Evolutionary conservation across 2,329 filamentous ascomycete genomes (phyloP), one percentile per base, ranked within the genome.

Genomic region (Ramularia endophylla): DNA sequence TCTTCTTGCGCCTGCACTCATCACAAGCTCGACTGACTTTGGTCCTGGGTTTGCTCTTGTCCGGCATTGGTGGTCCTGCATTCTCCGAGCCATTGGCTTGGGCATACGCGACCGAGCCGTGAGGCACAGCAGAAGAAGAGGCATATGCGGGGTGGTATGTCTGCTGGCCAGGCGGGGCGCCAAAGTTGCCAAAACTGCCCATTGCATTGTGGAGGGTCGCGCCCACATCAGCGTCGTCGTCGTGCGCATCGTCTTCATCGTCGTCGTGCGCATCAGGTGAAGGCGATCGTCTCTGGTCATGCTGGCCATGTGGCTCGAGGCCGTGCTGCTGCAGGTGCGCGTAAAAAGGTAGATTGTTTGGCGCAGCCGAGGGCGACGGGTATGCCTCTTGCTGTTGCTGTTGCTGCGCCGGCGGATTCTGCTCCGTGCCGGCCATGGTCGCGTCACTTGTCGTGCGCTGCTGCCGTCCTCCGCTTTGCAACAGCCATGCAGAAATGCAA

Each of bases 1-100:
- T 87, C 73, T 78, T 94, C 65, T 94, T 94, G 41, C 87, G 77
- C 31, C 88, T 76, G 60, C 87, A 94, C 60, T 94, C 87, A 59
- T 95, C 87, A 56, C 87, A 95, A 2, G 87, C 88, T 27, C 87
- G 77, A 8, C 87, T 94, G 5, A 92, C 87, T 63, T 94, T 94
- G 5, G 83, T 85, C 44, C 87, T 36, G 12, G 35, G 31, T n/a
- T 39, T 36, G 30, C 45, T 43, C 17, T 35, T 36, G 2, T 34
- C 44, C 8, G 20, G 20, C 1, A 41, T 43, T 22, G 50, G 43
- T 4, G 37, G 37, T 8, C 37, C 50, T 15, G 44, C 36, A 15
- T 55, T 49, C 5, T 48, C 35, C 9, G 48, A 45, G 18, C 47
- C 53, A 31, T 41, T 54, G 12, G 43, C 37, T 27, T 50, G 53